A percentile compares a stretch with the other conserved stretches of the same genome.
Conservation (phyloP, 2,329 filamentous ascomycete genomes). For the Monosporascus sp. region DNA sequence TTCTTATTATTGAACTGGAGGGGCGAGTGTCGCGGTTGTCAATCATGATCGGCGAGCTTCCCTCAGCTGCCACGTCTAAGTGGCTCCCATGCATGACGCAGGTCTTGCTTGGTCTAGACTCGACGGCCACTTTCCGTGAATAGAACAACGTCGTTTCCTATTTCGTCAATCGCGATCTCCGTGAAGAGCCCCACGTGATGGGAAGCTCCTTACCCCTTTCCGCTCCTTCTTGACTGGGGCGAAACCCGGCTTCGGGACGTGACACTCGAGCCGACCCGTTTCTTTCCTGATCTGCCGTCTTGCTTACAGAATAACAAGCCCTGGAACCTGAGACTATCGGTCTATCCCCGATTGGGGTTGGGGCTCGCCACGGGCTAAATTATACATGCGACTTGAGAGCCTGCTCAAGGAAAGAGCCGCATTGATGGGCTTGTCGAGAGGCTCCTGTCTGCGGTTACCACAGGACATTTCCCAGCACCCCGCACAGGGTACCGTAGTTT, state of each 20-base stretch:
- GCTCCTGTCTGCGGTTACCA: background rate
- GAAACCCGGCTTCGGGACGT: background rate
- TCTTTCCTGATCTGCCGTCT: background rate
- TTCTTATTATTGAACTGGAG: background rate
- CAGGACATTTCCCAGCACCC: background rate
- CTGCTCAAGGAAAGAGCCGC: background rate
- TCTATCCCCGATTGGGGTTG: background rate
- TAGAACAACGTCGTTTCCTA: no score
- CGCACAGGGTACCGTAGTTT: background rate
- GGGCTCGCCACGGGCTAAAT: background rate
- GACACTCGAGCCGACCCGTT: background rate
- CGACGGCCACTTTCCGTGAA: no score
- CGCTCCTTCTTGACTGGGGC: background rate
- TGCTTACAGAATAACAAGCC: background rate
- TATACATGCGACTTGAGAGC: background rate
- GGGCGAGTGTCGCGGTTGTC: background rate
- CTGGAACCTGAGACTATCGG: background rate
- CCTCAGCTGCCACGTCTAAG: background rate
- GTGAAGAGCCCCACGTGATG: no score
- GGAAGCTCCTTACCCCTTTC: no score
- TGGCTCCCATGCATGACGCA: background rate
- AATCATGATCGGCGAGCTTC: background rate
- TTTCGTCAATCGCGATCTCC: no score
- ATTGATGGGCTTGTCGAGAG: background rate
- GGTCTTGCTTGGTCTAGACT: no score